Base-by-base conservation (phyloP, 306 rosid species). In the Styphnolobium japonicum region DNA sequence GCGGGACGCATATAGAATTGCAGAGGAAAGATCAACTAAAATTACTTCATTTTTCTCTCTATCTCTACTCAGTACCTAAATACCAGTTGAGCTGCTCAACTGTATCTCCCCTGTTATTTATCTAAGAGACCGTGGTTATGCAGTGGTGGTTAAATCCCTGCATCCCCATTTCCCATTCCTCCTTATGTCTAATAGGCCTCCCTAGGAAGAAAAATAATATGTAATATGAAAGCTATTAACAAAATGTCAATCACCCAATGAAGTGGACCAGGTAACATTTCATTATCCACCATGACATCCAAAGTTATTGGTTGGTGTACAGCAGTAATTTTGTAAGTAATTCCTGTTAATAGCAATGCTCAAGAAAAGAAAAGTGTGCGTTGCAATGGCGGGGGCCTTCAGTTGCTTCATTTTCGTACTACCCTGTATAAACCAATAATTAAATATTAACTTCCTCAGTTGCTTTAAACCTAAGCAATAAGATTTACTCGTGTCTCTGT, bases 11-110 rank as follows among this genome's bases (percentile, higher is more conserved):
- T n/a, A 66, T 57, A 64, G 52, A 81, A 55, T 3, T 6, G 9
- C 33, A 51, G 53, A 27, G 40, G 81, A 82, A 37, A 2, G n/a
- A n/a, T 70, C 34, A 75, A 63, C 45, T 55, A 3, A 4, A 58
- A 78, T 73, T 36, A 36, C 16, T 76, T 25, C 36, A 42, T 71
- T 58, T 72, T n/a, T 71, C 64, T 77, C 81, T 57, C 73, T 23
- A 15, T 16, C 70, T 18, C 61, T 3, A 7, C 21, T 49, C 70
- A 42, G 18, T 57, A 3, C n/a, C n/a, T n/a, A n/a, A n/a, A n/a
- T n/a, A n/a, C n/a, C n/a, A n/a, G n/a, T n/a, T n/a, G n/a, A n/a
- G n/a, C n/a, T n/a, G n/a, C n/a, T n/a, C n/a, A n/a, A n/a, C n/a
- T n/a, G n/a, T n/a, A n/a, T n/a, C n/a, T n/a, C n/a, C n/a, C n/a